phyloP scores from a whole-genome alignment of 2,329 filamentous ascomycete species.

The Colletotrichum lini region DNA sequence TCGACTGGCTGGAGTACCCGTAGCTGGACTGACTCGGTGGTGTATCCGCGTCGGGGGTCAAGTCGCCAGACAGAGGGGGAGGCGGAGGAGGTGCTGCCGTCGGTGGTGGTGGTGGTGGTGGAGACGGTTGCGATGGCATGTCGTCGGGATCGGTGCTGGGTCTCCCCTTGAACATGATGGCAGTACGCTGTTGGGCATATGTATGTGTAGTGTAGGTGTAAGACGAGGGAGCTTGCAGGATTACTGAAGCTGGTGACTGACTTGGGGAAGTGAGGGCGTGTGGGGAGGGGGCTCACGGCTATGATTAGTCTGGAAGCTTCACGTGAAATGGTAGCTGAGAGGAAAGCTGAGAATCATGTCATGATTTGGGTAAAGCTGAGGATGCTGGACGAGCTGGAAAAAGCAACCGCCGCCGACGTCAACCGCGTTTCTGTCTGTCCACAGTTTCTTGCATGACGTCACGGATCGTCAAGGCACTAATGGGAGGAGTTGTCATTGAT shows the following conservation, averaged over 20 bases:
- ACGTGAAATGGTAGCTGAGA: constrained; percentile 11
- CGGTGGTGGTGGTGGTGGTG: background rate
- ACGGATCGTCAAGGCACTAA: constrained; percentile 15
- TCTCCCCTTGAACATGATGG: constrained; percentile 35
- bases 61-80: background rate
- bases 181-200: background rate
- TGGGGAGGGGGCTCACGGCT: background rate
- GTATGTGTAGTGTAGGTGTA: too few relatives aligned
- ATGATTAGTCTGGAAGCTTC: constrained; percentile 13
- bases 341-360: constrained; percentile 13
- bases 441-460: constrained; percentile 31
- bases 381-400: background rate
- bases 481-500: background rate
- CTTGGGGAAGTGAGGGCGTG: too few relatives aligned
- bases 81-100: background rate
- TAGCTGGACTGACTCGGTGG: constrained; percentile 22
- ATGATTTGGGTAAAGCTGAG: background rate
- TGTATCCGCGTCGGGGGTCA: background rate
- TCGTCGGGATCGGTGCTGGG: constrained; percentile 21
- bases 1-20: constrained; percentile 36
- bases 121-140: constrained; percentile 14
- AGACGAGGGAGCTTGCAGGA: background rate
- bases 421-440: constrained; percentile 28
- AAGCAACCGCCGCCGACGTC: constrained; percentile 41
- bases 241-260: too few relatives aligned